Percentiles rank a stretch among this genome's conserved stretches.
Conservation (phyloP, 306 rosid species). For the Pueraria montana region DNA sequence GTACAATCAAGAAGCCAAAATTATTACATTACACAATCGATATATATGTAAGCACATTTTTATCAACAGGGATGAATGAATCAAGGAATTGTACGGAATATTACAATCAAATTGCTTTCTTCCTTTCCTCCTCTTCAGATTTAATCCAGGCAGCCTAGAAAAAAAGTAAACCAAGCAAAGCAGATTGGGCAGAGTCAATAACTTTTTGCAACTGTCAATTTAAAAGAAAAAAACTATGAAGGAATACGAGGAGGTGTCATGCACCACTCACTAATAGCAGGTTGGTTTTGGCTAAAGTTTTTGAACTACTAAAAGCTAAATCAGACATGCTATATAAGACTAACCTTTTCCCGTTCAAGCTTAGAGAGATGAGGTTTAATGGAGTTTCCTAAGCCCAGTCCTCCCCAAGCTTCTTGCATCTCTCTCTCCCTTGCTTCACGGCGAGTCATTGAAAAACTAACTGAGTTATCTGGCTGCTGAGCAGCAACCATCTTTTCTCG, state of each 20-base stretch:
- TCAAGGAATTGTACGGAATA: background rate
- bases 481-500: conserved; percentile 74
- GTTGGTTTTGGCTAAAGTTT: background rate
- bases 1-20: no score
- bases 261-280: no score
- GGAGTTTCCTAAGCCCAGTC: conserved; percentile 84
- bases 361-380: conserved; percentile 78
- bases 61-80: conserved; percentile 31
- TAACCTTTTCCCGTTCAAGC: conserved; percentile 91
- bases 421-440: conserved; percentile 87
- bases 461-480: conserved; percentile 51
- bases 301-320: background rate
- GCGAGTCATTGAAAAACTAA: conserved; percentile 57
- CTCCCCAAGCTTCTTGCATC: conserved; percentile 89
- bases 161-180: conserved; percentile 31
- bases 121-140: conserved; percentile 88
- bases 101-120: conserved; percentile 49
- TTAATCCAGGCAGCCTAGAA: conserved; percentile 90
- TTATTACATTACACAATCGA: no score
- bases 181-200: conserved; percentile 39
- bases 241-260: no score
- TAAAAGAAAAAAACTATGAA: background rate
- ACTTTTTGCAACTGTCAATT: background rate
- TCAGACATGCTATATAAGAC: background rate
- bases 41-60: conserved; percentile 12